Conservation (phyloP, 257 asterid genomes). For the Primulina tabacum region DNA sequence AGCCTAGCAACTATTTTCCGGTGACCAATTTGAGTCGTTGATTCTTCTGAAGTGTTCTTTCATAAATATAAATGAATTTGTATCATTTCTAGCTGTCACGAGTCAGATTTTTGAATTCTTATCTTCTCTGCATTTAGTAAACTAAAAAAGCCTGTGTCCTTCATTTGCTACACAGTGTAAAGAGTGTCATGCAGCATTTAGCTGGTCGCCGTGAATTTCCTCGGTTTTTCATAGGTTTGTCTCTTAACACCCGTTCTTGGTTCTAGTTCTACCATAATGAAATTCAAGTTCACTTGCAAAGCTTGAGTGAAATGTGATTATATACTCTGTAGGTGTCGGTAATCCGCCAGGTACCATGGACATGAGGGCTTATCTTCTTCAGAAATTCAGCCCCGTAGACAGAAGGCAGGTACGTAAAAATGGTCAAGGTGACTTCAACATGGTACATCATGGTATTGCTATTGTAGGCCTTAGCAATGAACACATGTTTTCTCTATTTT, state of each 20-base stretch:
- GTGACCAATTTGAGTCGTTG: neutral
- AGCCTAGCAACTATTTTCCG: neutral
- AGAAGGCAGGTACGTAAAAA: conserved; percentile 54
- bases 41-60: conserved; percentile 5
- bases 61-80: neutral
- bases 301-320: conserved; percentile 10
- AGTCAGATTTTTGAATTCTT: neutral
- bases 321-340: conserved; percentile 60
- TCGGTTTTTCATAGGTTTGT: conserved; percentile 83
- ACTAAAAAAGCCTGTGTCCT: neutral
- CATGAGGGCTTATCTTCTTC: conserved; percentile 89
- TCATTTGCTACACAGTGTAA: conserved; percentile 48
- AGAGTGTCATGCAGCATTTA: conserved; percentile 86
- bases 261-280: conserved; percentile 9
- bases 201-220: conserved; percentile 88
- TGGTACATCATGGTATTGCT: conserved; percentile 2
- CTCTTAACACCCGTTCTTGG: conserved; percentile 4
- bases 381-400: conserved; percentile 76
- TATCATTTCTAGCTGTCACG: neutral
- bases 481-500: neutral
- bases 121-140: neutral
- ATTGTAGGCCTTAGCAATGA: neutral
- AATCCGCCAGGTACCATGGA: conserved; percentile 97
- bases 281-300: conserved; percentile 7
- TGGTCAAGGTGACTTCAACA: neutral